A percentile compares a stretch with the other conserved stretches of the same genome.
phyloP scores from a whole-genome alignment of 805 yeast genomes.

The Alloascoidea hylecoeti region DNA sequence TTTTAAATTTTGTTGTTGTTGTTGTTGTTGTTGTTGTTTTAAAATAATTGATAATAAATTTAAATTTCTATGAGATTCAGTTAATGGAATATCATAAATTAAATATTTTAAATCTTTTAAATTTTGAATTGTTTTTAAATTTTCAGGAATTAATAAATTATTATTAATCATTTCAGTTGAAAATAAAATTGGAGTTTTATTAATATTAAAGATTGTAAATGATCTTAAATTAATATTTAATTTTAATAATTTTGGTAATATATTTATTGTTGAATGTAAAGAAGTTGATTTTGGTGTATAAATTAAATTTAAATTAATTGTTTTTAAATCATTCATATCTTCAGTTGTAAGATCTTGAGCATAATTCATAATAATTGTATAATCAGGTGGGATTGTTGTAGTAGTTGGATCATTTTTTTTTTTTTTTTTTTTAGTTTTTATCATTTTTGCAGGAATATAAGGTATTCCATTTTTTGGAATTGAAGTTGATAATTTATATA shows the following conservation, averaged over 20 bases:
- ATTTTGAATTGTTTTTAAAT: not conserved
- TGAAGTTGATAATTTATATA: too few species aligned
- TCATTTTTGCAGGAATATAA: not conserved
- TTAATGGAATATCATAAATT: not conserved
- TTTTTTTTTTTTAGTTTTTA: not conserved
- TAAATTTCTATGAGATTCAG: not conserved
- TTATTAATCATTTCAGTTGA: not conserved
- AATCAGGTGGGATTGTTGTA: too few species aligned
- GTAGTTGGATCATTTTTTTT: too few species aligned
- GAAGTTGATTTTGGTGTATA: too few species aligned
- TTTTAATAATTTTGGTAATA: not conserved
- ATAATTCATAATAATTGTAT: too few species aligned
- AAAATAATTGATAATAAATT: not conserved
- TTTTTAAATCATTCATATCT: too few species aligned
- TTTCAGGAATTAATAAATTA: not conserved
- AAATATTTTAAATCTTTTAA: not conserved
- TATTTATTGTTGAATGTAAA: too few species aligned
- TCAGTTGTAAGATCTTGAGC: too few species aligned
- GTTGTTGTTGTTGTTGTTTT: not conserved
- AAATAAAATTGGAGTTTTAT: not conserved
- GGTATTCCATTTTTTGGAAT: not conserved
- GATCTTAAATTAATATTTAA: not conserved
- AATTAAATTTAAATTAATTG: too few species aligned
- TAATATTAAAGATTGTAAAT: not conserved
- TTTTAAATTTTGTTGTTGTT: too few species aligned